Evolutionary conservation across 495 filamentous ascomycete species (phyloP), one percentile per base, ranked within the genome.

Genomic region (Penicillium subrubescens): DNA sequence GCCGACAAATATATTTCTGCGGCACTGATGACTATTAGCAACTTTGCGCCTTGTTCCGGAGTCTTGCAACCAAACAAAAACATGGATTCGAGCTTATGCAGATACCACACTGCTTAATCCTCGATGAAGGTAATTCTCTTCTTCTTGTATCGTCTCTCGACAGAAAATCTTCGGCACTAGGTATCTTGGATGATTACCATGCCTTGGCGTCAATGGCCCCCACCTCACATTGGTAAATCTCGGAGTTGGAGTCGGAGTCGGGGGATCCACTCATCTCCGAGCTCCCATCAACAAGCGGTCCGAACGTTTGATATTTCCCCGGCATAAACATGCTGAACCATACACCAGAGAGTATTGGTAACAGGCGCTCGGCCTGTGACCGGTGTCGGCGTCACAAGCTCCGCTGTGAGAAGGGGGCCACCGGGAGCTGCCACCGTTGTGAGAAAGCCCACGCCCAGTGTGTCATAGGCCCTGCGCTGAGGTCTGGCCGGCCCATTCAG

Each of bases 301-400:
- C 43, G 43, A 48, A 48, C 5, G 19, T 23, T 23, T 23, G n/a
- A 41, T 48, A 23, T 23, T 2, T 23, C 11, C 43, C n/a, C 5
- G 11, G 5, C 19, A 23, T 48, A 3, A 23, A 23, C 43, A 48
- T 48, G 43, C 21, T 48, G 43, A 48, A 23, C 23, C 43, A 48
- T 23, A 23, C 43, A 19, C 3, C 43, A 10, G 43, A 48, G 23
- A 51, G 12, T 15, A 12, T 60, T 15, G 57, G 57, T 17, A 60
- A 60, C 29, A 39, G 43, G 19, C 39, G 57, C 12, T 60, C 57
- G 5, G 57, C 57, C 14, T 60, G 57, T 46, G 57, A 60, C 31
- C 39, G 57, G 29, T 60, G 57, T n/a, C 44, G 57, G 19, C 39
- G 43, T 17, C 57, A 60, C 57, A 60, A 60, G 19, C 57, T 60